Base-by-base conservation (phyloP, 306 rosid species). In the Glycine soja region DNA sequence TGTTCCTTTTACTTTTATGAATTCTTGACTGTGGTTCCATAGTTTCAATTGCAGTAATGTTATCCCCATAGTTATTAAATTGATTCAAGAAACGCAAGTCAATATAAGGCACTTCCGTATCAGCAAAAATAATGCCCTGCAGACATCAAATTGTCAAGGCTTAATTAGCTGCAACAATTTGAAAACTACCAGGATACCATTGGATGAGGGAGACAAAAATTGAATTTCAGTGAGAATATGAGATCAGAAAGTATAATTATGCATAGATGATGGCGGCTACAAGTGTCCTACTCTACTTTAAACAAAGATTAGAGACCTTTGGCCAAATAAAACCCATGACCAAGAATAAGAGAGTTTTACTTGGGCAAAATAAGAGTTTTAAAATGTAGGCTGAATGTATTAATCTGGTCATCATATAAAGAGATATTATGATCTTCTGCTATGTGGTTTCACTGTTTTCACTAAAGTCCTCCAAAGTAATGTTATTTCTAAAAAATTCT, bases 11-110 rank as follows among this genome's bases (percentile, higher is more conserved):
- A 42, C 46, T 42, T 42, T 16, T 56, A 56, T 15, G 62, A 56
- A 56, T 56, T 32, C 16, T 16, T 56, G 32, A 16, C 5, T 56
- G 32, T 0, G 32, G 62, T 56, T 16, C 62, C 62, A 3, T 54
- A 54, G 1, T 54, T 54, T 54, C 7, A 54, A 6, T 54, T 54
- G 61, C 61, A n/a, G 30, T 15, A 54, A 54, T 54, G 61, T 54
- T 15, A 54, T 15, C 15, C 61, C 30, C 61, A 14, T 54, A 54
- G 24, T 54, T 54, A n/a, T n/a, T n/a, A 54, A 54, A 34, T 16
- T 56, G 10, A 56, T 56, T 16, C 1, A 45, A 53, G 47, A 43
- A 53, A 64, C 15, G n/a, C 58, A 80, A 69, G 69, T n/a, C 76
- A 78, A 68, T 14, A 78, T 15, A 69, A 7, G 40, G 30, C 7